Evolutionary conservation across 2,329 filamentous ascomycete genomes (phyloP).

Genomic region (Aspergillus hortae): DNA sequence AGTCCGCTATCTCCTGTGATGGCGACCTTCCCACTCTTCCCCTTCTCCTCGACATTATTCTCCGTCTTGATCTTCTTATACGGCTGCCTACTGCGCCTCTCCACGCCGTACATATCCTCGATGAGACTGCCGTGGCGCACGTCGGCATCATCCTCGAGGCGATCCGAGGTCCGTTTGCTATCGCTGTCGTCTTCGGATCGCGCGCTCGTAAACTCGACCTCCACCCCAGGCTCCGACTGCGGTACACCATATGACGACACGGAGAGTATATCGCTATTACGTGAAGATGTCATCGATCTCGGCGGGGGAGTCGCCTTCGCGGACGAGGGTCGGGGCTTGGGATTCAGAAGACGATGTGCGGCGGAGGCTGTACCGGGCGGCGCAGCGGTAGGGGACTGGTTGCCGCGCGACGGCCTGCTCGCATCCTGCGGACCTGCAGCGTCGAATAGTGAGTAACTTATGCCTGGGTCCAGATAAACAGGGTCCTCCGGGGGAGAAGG

Average conservation of each 20-base stretch:
- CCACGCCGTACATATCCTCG: conserved; percentile 71
- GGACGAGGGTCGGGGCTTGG: conserved; percentile 13
- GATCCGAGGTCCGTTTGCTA: conserved; percentile 27
- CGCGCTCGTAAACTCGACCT: conserved; percentile 28
- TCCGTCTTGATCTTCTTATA: conserved; percentile 63
- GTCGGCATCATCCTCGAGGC: conserved; percentile 29
- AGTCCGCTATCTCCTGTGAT: conserved; percentile 55
- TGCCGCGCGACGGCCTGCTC: conserved; percentile 10
- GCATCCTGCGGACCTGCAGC: conserved; percentile 18
- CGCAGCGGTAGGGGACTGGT: conserved; percentile 13
- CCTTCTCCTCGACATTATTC: conserved; percentile 43
- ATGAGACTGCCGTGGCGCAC: conserved; percentile 50
- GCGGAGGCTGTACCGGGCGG: conserved; percentile 25
- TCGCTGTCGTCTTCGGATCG: conserved; percentile 24
- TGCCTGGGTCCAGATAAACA: conserved; percentile 8
- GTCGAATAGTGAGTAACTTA: conserved; percentile 22
- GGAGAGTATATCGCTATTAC: conserved; percentile 6
- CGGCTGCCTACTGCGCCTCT: conserved; percentile 60
- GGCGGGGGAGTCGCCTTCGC: conserved; percentile 9
- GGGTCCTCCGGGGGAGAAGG: conserved; percentile 14
- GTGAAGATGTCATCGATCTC: conserved; percentile 16
- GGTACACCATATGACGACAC: conserved; percentile 9
- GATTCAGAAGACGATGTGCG: conserved; percentile 19
- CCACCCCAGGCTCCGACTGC: conserved; percentile 16
- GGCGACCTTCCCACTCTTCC: conserved; percentile 43